phyloP scores from a whole-genome alignment of 225 moss, liverwort and hornwort genomes.

The Polytrichum commune region DNA sequence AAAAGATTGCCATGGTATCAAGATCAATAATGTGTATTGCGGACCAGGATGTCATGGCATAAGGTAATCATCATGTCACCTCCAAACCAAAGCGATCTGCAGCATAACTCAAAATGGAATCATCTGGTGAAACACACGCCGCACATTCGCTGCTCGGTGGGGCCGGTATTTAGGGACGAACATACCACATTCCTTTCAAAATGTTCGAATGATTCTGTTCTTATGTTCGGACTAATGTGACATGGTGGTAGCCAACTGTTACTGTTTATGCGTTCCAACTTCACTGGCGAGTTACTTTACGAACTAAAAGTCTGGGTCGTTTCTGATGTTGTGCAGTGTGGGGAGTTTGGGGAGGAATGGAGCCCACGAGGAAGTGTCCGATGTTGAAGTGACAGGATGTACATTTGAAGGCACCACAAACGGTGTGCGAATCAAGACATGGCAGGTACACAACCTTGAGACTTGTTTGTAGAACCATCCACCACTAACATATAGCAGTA shows the following conservation, averaged over 20 bases:
- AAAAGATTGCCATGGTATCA: background rate
- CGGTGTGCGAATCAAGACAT: conserved; percentile 53
- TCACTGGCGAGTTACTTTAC: too few species aligned
- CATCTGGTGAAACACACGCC: background rate
- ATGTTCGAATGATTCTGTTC: too few species aligned
- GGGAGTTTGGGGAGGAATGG: conserved; percentile 47
- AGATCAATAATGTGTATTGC: conserved; percentile 4
- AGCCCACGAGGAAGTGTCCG: conserved; percentile 23
- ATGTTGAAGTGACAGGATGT: conserved; percentile 23
- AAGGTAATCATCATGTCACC: conserved; percentile 3
- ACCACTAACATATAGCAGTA: too few species aligned
- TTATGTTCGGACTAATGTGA: too few species aligned
- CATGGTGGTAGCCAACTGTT: too few species aligned
- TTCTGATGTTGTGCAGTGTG: conserved; percentile 21
- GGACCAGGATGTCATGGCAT: conserved; percentile 13
- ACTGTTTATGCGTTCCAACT: too few species aligned
- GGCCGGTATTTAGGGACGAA: background rate
- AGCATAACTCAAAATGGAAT: background rate
- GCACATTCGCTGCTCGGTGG: background rate
- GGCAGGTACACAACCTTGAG: conserved; percentile 37
- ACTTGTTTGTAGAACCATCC: background rate
- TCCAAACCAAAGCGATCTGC: background rate
- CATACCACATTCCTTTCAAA: background rate
- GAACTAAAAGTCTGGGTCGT: too few species aligned
- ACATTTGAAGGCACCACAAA: conserved; percentile 36